Evolutionary conservation across 2,329 filamentous ascomycete genomes (phyloP).

Genomic region (Ceratocystis cacaofunesta): DNA sequence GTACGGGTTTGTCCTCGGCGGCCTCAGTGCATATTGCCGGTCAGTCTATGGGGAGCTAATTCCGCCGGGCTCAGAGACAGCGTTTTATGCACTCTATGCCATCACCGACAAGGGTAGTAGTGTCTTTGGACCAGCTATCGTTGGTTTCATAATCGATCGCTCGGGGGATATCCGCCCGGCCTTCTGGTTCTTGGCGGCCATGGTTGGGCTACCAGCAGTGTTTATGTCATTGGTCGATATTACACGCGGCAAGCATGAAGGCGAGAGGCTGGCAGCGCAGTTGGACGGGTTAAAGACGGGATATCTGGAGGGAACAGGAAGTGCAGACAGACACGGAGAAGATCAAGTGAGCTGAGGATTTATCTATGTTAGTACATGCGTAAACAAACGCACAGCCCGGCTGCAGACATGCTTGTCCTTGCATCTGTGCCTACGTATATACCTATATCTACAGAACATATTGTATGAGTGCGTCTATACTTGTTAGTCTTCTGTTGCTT

Average conservation of each 20-base stretch:
- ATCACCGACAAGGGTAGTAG: conserved; percentile 96
- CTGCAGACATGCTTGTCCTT: too few relatives aligned
- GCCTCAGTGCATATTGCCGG: conserved; percentile 79
- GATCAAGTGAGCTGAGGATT: too few relatives aligned
- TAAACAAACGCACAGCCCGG: too few relatives aligned
- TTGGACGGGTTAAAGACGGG: conserved; percentile 38
- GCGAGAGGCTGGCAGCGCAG: conserved; percentile 44
- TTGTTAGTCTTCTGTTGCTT: too few relatives aligned
- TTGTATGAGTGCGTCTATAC: too few relatives aligned
- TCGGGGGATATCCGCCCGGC: conserved; percentile 70
- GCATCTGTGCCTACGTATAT: too few relatives aligned
- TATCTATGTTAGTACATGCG: too few relatives aligned
- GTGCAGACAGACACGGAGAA: too few relatives aligned
- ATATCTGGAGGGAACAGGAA: conserved; percentile 13
- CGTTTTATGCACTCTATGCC: conserved; percentile 91
- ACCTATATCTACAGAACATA: too few relatives aligned
- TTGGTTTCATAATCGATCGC: conserved; percentile 78
- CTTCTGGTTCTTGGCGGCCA: conserved; percentile 75
- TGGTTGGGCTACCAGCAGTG: conserved; percentile 75
- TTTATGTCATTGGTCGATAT: conserved; percentile 77
- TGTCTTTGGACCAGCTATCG: conserved; percentile 85
- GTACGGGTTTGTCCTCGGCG: conserved; percentile 90
- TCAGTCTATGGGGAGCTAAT: conserved; percentile 88
- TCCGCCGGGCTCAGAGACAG: conserved; percentile 82
- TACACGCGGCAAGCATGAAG: conserved; percentile 58